Percentiles rank a stretch among this genome's conserved stretches.
Conservation (phyloP, 2,329 filamentous ascomycete genomes). For the Dendryphion nanum region DNA sequence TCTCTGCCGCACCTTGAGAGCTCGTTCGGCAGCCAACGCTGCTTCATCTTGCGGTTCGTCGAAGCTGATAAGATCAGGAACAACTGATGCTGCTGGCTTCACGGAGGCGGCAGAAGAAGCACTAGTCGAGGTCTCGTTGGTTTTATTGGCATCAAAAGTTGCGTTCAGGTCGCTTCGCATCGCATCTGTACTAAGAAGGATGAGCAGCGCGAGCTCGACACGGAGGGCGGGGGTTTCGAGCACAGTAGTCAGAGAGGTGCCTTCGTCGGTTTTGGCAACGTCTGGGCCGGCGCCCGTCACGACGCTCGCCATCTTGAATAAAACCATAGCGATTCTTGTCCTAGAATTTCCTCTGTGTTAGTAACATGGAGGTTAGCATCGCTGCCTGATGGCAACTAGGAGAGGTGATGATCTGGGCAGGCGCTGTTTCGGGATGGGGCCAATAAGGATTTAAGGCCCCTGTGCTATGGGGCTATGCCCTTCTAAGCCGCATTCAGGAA, state of each 20-base stretch:
- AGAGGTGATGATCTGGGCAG: no score
- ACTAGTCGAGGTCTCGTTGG: conserved; percentile 11
- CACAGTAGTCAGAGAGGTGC: conserved; percentile 33
- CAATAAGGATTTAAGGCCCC: no score
- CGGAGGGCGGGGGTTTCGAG: conserved; percentile 44
- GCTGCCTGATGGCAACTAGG: no score
- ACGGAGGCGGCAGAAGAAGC: conserved; percentile 5
- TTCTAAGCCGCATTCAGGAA: no score
- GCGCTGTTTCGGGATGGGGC: no score
- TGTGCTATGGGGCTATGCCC: no score
- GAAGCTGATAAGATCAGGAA: conserved; percentile 30
- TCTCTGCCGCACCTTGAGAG: conserved; percentile 39
- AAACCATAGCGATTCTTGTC: conserved; percentile 10
- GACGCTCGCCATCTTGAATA: conserved; percentile 22
- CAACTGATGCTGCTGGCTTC: conserved; percentile 8
- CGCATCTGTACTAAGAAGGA: conserved; percentile 45
- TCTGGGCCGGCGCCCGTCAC: conserved; percentile 17
- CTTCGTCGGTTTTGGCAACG: conserved; percentile 21
- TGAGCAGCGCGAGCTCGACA: conserved; percentile 45
- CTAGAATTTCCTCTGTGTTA: no score
- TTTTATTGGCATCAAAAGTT: conserved; percentile 25
- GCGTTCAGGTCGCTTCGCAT: conserved; percentile 39
- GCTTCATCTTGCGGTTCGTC: conserved; percentile 27
- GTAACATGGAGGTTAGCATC: no score
- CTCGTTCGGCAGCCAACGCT: conserved; percentile 11